Percentiles rank a stretch among this genome's conserved stretches.
Evolutionary conservation across 2,329 filamentous ascomycete species (phyloP).

Genomic region (Hymenoscyphus scutula): DNA sequence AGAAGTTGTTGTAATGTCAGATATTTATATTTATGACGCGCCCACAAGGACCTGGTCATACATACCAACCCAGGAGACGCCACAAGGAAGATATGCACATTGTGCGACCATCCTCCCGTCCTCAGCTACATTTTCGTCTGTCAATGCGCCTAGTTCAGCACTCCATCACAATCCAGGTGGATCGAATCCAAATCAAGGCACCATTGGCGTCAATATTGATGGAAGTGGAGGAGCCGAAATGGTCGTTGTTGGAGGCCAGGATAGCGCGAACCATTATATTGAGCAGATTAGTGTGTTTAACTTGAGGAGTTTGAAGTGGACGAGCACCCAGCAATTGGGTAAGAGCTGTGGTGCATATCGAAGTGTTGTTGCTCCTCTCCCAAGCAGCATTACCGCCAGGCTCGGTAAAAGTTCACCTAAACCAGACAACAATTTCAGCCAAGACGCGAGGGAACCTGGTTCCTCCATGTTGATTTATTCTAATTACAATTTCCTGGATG

Average conservation of each 20-base stretch:
- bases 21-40: conserved; percentile 94
- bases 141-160: conserved; percentile 78
- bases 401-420: conserved; percentile 58
- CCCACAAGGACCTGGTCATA: conserved; percentile 80
- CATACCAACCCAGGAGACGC: conserved; percentile 74
- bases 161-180: conserved; percentile 86
- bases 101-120: conserved; percentile 92
- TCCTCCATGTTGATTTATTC: conserved; percentile 94
- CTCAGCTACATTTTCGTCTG: conserved; percentile 80
- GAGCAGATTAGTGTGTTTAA: conserved; percentile 99
- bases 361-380: conserved; percentile 86
- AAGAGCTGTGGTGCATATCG: conserved; percentile 95
- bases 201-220: conserved; percentile 84
- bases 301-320: conserved; percentile 91
- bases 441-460: conserved; percentile 55
- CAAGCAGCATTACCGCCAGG: conserved; percentile 60
- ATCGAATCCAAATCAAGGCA: conserved; percentile 80
- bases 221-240: conserved; percentile 92
- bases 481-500: conserved; percentile 98
- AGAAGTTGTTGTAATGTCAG: conserved; percentile 95
- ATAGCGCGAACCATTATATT: conserved; percentile 97
- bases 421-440: conserved; percentile 43
- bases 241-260: conserved; percentile 94
- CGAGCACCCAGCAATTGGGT: conserved; percentile 78
- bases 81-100: conserved; percentile 93